These are phyloP conservation scores for Saitozyma podzolica DNA, from an alignment of 768 basidiomycete genomes.

Conservation along the genomic window DNA sequence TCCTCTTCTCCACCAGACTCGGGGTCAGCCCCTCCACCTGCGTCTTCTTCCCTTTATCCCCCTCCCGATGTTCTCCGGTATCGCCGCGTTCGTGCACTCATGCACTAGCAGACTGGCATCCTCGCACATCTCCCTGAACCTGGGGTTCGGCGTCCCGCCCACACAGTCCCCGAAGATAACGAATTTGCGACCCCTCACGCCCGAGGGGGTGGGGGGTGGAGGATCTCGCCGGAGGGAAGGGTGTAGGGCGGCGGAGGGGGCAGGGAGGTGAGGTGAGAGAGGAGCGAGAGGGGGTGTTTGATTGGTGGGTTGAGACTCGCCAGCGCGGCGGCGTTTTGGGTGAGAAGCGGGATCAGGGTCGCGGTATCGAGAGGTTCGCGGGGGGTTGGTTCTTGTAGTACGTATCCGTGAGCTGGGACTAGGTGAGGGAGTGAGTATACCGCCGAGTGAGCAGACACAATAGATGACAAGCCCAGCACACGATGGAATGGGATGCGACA, in stretches of 20 bases:
- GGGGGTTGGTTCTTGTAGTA: slow-evolving; percentile 44
- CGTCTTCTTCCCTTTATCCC: slow-evolving; percentile 62
- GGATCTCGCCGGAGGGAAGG: slow-evolving; percentile 40
- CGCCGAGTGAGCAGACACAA: too few relatives aligned
- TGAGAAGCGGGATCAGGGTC: slow-evolving; percentile 37
- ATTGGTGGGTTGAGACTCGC: slow-evolving; percentile 39
- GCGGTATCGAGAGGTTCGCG: slow-evolving; percentile 41
- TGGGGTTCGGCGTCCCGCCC: slow-evolving; percentile 40
- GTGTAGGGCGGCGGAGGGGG: slow-evolving; percentile 40
- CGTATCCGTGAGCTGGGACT: slow-evolving; percentile 48
- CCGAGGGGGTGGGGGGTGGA: slow-evolving; percentile 39
- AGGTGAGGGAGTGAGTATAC: too few relatives aligned
- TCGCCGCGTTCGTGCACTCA: slow-evolving; percentile 52
- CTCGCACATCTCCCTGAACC: slow-evolving; percentile 35
- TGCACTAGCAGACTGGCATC: slow-evolving; percentile 49
- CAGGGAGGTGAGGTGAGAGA: slow-evolving; percentile 41
- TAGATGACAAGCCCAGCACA: too few relatives aligned
- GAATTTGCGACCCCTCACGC: slow-evolving; percentile 32
- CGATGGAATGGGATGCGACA: too few relatives aligned
- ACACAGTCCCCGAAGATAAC: slow-evolving; percentile 51
- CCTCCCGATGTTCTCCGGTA: slow-evolving; percentile 63
- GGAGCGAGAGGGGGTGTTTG: slow-evolving; percentile 40
- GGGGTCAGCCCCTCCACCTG: slow-evolving; percentile 64
- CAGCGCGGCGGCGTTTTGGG: slow-evolving; percentile 37
- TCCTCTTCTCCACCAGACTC: slow-evolving; percentile 40